A percentile compares a stretch with the other conserved stretches of the same genome.
These are phyloP conservation scores for Telopea speciosissima DNA, from an alignment of 177 flowering plant species.

Conservation along the genomic window DNA sequence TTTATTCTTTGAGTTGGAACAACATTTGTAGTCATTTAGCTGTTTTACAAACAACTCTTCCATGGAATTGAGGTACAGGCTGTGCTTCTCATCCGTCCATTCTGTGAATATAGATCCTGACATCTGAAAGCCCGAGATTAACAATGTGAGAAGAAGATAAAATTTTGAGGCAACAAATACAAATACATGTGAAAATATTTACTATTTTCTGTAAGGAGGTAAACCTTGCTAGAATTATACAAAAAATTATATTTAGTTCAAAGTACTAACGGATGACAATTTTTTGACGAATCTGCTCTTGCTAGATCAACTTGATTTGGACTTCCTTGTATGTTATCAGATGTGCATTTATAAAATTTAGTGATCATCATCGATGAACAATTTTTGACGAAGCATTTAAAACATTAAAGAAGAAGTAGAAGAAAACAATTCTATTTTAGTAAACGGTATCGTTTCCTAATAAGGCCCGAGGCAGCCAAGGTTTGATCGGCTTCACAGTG, in stretches of 20 bases:
- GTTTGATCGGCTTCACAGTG: too few species aligned
- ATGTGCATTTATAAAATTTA: background rate
- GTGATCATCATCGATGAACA: too few species aligned
- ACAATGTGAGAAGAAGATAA: background rate
- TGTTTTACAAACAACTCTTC: slow-evolving; percentile 68
- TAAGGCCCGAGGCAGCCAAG: background rate
- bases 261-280: background rate
- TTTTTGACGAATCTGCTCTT: background rate
- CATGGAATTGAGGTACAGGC: slow-evolving; percentile 62
- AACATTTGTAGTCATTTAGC: slow-evolving; percentile 25
- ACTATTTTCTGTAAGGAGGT: background rate
- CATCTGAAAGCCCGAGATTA: slow-evolving; percentile 17
- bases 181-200: background rate
- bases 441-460: background rate
- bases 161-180: background rate
- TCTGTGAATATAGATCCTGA: slow-evolving; percentile 27
- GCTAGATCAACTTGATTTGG: background rate
- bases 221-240: background rate
- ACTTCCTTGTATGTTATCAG: background rate
- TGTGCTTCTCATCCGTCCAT: slow-evolving; percentile 90
- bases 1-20: slow-evolving; percentile 23
- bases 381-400: too few species aligned
- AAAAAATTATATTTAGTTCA: background rate
- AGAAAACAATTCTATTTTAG: background rate
- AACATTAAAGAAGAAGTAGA: too few species aligned